Evolutionary conservation across 257 asterid genomes (phyloP).

Genomic region (Galeopsis tetrahit): DNA sequence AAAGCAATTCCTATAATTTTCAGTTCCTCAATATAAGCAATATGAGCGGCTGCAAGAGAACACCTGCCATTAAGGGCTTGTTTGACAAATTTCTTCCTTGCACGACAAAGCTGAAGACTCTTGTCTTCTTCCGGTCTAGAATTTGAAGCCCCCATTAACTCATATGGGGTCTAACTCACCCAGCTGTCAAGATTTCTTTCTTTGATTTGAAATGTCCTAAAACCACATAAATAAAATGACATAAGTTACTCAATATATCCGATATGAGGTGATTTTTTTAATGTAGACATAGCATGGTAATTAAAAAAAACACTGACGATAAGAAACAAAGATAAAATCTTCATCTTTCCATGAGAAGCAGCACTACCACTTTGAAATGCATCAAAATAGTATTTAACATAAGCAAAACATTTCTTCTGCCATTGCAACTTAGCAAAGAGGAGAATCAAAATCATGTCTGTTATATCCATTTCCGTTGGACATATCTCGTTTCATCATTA

Average conservation of each 20-base stretch:
- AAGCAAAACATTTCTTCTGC: neutral
- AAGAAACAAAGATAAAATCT: slow-evolving; percentile 2
- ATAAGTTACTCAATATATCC: neutral
- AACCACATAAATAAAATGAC: slow-evolving; percentile 2
- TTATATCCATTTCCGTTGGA: neutral
- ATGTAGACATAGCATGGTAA: neutral
- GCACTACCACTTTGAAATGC: slow-evolving; percentile 13
- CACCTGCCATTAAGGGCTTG: slow-evolving; percentile 97
- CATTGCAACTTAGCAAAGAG: neutral
- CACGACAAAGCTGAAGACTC: slow-evolving; percentile 89
- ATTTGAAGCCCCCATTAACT: slow-evolving; percentile 81
- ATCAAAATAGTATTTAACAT: slow-evolving; percentile 20
- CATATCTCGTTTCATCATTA: neutral
- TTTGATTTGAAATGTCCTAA: slow-evolving; percentile 29
- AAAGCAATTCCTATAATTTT: slow-evolving; percentile 67
- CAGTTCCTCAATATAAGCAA: slow-evolving; percentile 72
- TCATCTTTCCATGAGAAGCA: slow-evolving; percentile 2
- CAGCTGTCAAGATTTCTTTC: slow-evolving; percentile 29
- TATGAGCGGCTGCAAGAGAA: slow-evolving; percentile 82
- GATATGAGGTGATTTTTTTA: slow-evolving; percentile 3
- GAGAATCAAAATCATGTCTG: neutral
- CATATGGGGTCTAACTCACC: slow-evolving; percentile 29
- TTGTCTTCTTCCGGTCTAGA: slow-evolving; percentile 89
- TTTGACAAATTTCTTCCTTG: slow-evolving; percentile 85
- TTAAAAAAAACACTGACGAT: neutral